phyloP scores from a whole-genome alignment of 148 eudicot genomes.

The Nyssa sinensis region DNA sequence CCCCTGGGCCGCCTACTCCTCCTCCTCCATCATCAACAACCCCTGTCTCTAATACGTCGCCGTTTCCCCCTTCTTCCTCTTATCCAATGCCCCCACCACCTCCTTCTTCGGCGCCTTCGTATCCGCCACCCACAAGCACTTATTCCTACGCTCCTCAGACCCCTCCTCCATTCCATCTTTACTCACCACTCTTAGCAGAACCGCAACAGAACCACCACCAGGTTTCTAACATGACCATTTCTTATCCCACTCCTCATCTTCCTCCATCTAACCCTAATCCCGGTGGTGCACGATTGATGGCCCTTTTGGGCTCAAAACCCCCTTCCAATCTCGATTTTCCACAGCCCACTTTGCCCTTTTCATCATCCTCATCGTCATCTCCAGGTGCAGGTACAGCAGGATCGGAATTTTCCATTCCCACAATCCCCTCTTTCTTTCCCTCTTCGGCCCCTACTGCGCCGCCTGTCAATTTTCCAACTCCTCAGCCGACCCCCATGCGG shows the following conservation, averaged over 20 bases:
- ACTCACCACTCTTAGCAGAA: constrained; percentile 14
- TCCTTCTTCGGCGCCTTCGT: constrained; percentile 42
- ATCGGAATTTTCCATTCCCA: constrained; percentile 27
- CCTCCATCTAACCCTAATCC: constrained; percentile 40
- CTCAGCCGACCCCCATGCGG: constrained; percentile 44
- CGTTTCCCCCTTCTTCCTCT: neutral
- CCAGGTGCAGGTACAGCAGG: constrained; percentile 21
- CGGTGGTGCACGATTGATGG: constrained; percentile 57
- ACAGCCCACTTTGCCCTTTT: constrained; percentile 16
- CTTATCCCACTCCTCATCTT: constrained; percentile 33
- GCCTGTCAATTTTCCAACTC: constrained; percentile 15
- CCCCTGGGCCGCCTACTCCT: too few species aligned
- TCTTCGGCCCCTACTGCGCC: constrained; percentile 34
- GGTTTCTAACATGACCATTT: too few species aligned
- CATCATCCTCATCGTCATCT: neutral
- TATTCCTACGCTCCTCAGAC: constrained; percentile 39
- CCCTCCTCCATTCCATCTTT: constrained; percentile 33
- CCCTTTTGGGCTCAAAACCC: constrained; percentile 43
- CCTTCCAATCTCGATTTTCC: constrained; percentile 29
- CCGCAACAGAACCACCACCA: constrained; percentile 45
- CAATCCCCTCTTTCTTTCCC: neutral
- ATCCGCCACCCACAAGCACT: constrained; percentile 43
- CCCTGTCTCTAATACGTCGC: too few species aligned
- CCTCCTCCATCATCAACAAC: too few species aligned
- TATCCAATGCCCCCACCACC: constrained; percentile 21